Base-by-base conservation (phyloP, 176 grass and related monocot genomes). In the Oryza meyeriana region DNA sequence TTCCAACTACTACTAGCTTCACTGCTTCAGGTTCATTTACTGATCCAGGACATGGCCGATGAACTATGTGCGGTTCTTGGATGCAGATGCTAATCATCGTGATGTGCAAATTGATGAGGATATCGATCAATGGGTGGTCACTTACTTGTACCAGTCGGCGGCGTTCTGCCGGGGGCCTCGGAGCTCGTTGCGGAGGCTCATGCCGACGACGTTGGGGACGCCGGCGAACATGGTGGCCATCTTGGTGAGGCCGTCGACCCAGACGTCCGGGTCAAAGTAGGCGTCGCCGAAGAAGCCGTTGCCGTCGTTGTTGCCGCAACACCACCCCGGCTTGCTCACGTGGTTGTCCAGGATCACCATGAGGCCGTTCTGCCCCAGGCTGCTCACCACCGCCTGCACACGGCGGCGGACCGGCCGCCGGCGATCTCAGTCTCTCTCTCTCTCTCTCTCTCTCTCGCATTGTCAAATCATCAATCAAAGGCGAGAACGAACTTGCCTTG, bases 321-420 rank as follows among this genome's bases (percentile, higher is more conserved):
- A 98, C 95, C 95, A 98, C 62, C 75, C 90, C 0, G 95, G 92
- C 80, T 86, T 93, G 84, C 88, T 98, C 85, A 98, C 20, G 88
- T 98, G 95, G 78, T 98, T 98, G 80, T 98, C 95, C 78, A 94
- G 83, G 12, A 98, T 93, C 83, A 94, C 92, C 92, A 98, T 98
- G 14, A 98, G 31, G 48, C 86, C 78, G 70, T 81, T 89, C 24
- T 94, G 81, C 30, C 86, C 92, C 1, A 98, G 77, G 78, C 79
- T 94, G 22, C 69, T 65, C 71, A 98, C 90, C 81, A 98, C 90
- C 18, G 79, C 67, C 95, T 97, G 83, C 76, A 18, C 47, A 50
- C 47, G 18, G 6, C 48, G 50, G 18, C 50, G 18, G 1, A 39
- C 4, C 32, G 32, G 32, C 32, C 5, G 0, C 12, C 48, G 48